Evolutionary conservation across 139 green algal genomes (phyloP).

Genomic region (Yamagishiella unicocca): DNA sequence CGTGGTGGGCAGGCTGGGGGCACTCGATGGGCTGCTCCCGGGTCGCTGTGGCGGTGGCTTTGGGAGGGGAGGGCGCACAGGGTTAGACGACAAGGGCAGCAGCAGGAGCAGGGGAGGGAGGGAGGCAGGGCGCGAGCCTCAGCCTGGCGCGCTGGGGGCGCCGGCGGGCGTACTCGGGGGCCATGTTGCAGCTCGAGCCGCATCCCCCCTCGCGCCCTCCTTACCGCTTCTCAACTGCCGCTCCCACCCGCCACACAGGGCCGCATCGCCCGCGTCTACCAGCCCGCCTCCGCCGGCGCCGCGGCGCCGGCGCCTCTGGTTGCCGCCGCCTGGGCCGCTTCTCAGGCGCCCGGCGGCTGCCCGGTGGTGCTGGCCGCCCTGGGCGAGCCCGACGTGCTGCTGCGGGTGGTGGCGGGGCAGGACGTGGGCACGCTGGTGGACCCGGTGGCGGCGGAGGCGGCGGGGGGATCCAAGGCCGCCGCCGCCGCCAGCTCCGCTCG

Average conservation of each 20-base stretch:
- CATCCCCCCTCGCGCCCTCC: no score
- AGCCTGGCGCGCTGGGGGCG: no score
- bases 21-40: no score
- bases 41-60: no score
- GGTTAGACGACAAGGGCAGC: no score
- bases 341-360: neutral
- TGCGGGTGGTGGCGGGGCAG: constrained; percentile 27
- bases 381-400: constrained; percentile 25
- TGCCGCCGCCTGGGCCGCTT: neutral
- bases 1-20: no score
- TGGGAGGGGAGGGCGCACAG: no score
- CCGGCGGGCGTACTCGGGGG: no score
- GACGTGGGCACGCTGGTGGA: constrained; percentile 53
- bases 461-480: constrained; percentile 9
- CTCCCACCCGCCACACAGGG: neutral
- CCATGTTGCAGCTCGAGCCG: no score
- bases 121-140: no score
- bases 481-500: constrained; percentile 28
- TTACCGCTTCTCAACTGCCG: neutral
- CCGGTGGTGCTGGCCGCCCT: constrained; percentile 21
- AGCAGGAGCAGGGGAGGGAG: no score
- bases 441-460: constrained; percentile 24
- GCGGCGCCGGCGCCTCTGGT: neutral
- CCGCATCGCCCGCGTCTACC: constrained; percentile 28
- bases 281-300: neutral